A percentile compares a stretch with the other conserved stretches of the same genome.
phyloP scores from a whole-genome alignment of 2,329 filamentous ascomycete species.

The Neofusicoccum kwambonambiense region DNA sequence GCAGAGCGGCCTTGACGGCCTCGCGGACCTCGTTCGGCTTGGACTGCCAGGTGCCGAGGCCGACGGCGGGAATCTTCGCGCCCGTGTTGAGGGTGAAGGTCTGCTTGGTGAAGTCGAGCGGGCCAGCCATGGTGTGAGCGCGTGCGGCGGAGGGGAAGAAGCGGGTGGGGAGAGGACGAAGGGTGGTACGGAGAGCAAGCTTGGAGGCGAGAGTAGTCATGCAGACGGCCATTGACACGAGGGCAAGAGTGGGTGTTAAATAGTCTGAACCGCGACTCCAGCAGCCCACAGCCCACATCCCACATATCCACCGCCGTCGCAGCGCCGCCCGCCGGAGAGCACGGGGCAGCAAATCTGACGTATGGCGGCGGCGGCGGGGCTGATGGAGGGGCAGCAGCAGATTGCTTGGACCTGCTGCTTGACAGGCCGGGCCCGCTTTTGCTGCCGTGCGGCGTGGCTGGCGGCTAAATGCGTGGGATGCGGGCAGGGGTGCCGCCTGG shows the following conservation, averaged over 20 bases:
- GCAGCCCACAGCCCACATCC: not conserved
- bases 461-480: not conserved
- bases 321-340: not conserved
- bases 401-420: conserved; percentile 1
- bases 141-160: not conserved
- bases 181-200: conserved; percentile 27
- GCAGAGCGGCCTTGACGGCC: conserved; percentile 69
- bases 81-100: conserved; percentile 63
- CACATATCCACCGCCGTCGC: not conserved
- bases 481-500: not conserved
- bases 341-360: no score
- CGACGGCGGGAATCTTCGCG: conserved; percentile 73
- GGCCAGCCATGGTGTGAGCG: conserved; percentile 23
- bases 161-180: conserved; percentile 8
- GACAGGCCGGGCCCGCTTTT: not conserved
- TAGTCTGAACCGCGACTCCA: not conserved
- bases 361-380: not conserved
- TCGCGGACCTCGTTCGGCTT: conserved; percentile 64
- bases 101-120: conserved; percentile 37
- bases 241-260: conserved; percentile 7
- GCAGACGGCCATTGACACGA: conserved; percentile 1
- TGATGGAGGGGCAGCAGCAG: not conserved
- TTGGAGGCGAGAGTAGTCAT: conserved; percentile 24
- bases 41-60: conserved; percentile 79
- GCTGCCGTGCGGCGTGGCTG: not conserved